These are phyloP conservation scores for Chalara sp. DNA, from an alignment of 2,329 filamentous ascomycete genomes.

Conservation along the genomic window DNA sequence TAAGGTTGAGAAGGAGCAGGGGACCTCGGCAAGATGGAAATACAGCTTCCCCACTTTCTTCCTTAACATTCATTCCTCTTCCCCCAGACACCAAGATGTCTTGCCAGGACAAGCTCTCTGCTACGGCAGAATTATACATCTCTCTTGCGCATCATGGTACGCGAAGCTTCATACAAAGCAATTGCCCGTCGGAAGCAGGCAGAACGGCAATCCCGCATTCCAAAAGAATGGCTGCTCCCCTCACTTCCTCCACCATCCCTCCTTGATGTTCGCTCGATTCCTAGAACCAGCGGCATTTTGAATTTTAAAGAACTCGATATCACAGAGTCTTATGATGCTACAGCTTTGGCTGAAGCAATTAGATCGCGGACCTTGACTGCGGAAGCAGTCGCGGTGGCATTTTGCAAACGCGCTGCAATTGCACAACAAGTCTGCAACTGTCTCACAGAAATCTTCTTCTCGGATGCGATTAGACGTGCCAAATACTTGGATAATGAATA, in stretches of 20 bases:
- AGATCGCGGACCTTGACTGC: conserved; percentile 15
- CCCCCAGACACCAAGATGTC: too few relatives aligned
- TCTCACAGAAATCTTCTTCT: conserved; percentile 43
- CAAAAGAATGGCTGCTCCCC: conserved; percentile 20
- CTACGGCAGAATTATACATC: too few relatives aligned
- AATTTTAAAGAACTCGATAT: conserved; percentile 20
- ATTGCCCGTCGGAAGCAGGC: conserved; percentile 21
- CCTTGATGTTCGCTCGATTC: conserved; percentile 18
- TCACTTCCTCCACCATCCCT: conserved; percentile 11
- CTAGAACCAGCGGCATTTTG: conserved; percentile 19
- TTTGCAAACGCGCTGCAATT: conserved; percentile 43
- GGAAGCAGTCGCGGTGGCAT: conserved; percentile 37
- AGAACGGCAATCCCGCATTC: conserved; percentile 20
- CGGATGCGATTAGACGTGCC: conserved; percentile 38
- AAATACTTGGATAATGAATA: conserved; percentile 38
- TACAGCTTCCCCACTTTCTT: too few relatives aligned
- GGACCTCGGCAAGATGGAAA: too few relatives aligned
- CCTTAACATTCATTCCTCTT: too few relatives aligned
- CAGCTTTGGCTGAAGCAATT: conserved; percentile 19
- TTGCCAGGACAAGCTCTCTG: too few relatives aligned
- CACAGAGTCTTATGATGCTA: conserved; percentile 24
- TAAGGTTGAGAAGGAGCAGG: too few relatives aligned
- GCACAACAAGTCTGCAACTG: conserved; percentile 41
- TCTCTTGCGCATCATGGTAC: neutral
- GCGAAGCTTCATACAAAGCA: conserved; percentile 12